Base-by-base conservation (phyloP, 2,329 filamentous ascomycete genomes). In the Colletotrichum viniferum region DNA sequence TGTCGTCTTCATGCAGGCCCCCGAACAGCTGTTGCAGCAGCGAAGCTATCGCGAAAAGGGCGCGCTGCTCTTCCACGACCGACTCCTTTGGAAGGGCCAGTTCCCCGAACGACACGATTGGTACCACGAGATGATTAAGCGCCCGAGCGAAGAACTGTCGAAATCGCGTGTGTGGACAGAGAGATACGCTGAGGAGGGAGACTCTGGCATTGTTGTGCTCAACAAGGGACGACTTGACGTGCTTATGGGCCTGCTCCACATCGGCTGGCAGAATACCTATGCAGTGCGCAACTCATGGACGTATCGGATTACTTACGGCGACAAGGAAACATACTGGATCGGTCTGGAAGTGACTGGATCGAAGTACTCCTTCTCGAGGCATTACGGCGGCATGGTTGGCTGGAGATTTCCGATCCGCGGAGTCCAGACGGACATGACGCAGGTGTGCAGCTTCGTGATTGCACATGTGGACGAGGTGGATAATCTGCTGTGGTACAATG, bases 271-370 rank as follows among this genome's bases (percentile, higher is more conserved):
- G 77, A 88, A 88, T 66, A 84, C 83, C 2, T 78, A 81, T 8
- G 78, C 74, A 0, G 85, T 87, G 1, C 82, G 86, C 1, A 83
- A 86, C 5, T 79, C 84, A 30, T 80, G 84, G 12, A 86, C 86
- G 1, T 87, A 87, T 73, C 80, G 81, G 36, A 78, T 86, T 32
- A 85, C 81, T 0, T 84, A 88, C 26, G 87, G 87, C 0, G 87
- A 88, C 48, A 88, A 88, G 76, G 87, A 88, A 76, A 85, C 82
- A 1, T 88, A 83, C 81, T 88, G 86, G 87, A 80, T 88, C 26
- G 86, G 86, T 0, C 80, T 87, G 9, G 86, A 88, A 72, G 80
- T 87, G 2, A 81, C 82, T 4, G 83, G 82, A 5, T 81, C 84
- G 0, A 74, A 65, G 0, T 87, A 87, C 66, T 78, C 81, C 3